Conservation (phyloP, 140 eudicot genomes). For the Bidens hawaiensis region DNA sequence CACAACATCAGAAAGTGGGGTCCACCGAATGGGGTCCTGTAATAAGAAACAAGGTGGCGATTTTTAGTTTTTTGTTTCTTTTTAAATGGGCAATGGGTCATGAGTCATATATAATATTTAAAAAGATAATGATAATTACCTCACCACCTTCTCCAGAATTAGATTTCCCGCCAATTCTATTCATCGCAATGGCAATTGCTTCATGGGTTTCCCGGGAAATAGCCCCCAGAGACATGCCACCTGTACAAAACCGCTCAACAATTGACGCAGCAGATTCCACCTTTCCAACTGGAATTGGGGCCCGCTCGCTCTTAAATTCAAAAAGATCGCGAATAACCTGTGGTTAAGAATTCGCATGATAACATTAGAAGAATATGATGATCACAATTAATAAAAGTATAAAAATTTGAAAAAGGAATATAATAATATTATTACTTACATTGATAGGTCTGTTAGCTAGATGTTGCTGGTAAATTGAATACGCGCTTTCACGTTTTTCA, state of each 20-base stretch:
- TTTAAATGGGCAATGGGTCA: not conserved
- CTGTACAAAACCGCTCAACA: slow-evolving; percentile 91
- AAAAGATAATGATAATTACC: slow-evolving; percentile 43
- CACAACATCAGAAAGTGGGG: slow-evolving; percentile 94
- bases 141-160: slow-evolving; percentile 99
- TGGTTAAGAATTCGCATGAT: not conserved
- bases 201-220: slow-evolving; percentile 98
- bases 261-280: slow-evolving; percentile 92
- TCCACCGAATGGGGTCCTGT: slow-evolving; percentile 99
- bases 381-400: not conserved
- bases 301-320: slow-evolving; percentile 82
- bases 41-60: not conserved
- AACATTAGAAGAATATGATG: slow-evolving; percentile 1
- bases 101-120: not conserved
- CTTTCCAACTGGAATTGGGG: slow-evolving; percentile 93
- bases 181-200: slow-evolving; percentile 99
- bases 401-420: not conserved
- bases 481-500: slow-evolving; percentile 91
- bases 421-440: slow-evolving; percentile 47
- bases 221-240: slow-evolving; percentile 99
- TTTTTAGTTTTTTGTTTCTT: not conserved
- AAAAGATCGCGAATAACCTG: slow-evolving; percentile 97
- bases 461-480: slow-evolving; percentile 92
- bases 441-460: slow-evolving; percentile 93
- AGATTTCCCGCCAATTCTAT: slow-evolving; percentile 89